Evolutionary conservation across 108 stramenopile genomes (phyloP), one percentile per base, ranked within the genome.

Genomic region (Mediolabrus comicus): DNA sequence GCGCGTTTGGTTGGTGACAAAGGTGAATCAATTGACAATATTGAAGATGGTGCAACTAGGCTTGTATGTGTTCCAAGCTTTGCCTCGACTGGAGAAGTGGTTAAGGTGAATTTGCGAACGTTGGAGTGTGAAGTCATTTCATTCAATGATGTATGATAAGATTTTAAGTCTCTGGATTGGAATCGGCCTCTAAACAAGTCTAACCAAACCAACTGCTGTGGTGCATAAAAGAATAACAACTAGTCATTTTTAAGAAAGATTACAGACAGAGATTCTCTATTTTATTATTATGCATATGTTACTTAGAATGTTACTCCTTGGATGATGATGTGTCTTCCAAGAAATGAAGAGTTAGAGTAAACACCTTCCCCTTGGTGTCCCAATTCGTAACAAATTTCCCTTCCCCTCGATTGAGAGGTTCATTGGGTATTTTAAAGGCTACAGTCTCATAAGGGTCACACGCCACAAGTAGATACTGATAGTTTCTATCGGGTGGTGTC

Each of bases 381-480:
- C 99, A 99, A 79, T 96, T 84, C 8, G 99, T 95, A 27, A 97
- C 86, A 72, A 99, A 98, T 28, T 85, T 79, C 17, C 96, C 97
- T 69, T 92, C 92, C 27, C 81, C 81, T 74, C 89, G 89, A 66
- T 99, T 98, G 58, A 99, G 86, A 13, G 92, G 85, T 55, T 94
- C 86, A 74, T 97, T 97, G 32, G 99, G 99, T 61, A 99, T 91
- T 83, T 98, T 98, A 79, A 99, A 99, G 7, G 93, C 99, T 33
- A 99, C 88, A 25, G 98, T 99, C 77, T 99, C 98, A 72, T 99
- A 99, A 12, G 98, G 98, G 53, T 98, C 99, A 59, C 97, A 97
- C 19, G 99, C 99, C 73, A 99, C 86, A 22, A 99, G 81, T 1
- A 99, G 84, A 60, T 97, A 99, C 75, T 98, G 97, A 63, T 96